phyloP scores from a whole-genome alignment of 495 filamentous ascomycete genomes.

The Chaetomidium leptoderma region DNA sequence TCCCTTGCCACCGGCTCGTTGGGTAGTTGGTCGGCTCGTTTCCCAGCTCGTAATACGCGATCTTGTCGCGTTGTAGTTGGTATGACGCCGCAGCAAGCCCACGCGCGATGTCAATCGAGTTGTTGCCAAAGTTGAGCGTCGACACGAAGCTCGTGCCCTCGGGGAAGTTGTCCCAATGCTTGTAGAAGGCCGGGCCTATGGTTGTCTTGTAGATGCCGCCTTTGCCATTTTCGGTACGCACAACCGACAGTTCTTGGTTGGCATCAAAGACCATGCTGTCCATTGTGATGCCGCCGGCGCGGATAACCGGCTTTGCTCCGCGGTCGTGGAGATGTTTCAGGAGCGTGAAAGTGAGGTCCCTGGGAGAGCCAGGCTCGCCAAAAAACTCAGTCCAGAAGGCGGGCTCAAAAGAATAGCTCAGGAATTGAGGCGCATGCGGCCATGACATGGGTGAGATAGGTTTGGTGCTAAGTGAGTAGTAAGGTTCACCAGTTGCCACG shows the following conservation, averaged over 20 bases:
- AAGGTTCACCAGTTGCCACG: background rate
- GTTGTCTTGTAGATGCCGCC: background rate
- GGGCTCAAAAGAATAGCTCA: slow-evolving; percentile 27
- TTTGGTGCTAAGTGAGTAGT: background rate
- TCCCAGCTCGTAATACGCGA: background rate
- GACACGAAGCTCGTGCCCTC: background rate
- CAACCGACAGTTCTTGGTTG: background rate
- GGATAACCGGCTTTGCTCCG: background rate
- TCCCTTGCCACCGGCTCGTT: background rate
- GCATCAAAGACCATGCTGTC: background rate
- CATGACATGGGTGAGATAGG: slow-evolving; percentile 20
- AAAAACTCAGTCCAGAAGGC: slow-evolving; percentile 29
- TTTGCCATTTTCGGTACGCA: background rate
- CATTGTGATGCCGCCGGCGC: background rate
- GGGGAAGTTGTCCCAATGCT: background rate
- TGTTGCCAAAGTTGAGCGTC: background rate
- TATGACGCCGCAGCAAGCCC: background rate
- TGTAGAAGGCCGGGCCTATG: background rate
- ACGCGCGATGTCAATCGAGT: background rate
- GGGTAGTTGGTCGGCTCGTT: background rate
- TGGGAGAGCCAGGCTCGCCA: slow-evolving; percentile 21
- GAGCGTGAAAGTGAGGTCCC: background rate
- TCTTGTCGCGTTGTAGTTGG: background rate
- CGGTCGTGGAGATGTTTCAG: background rate
- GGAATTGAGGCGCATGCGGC: slow-evolving; percentile 21